Percentiles rank a stretch among this genome's conserved stretches.
Conservation (phyloP, 2,329 filamentous ascomycete species). For the Aureobasidium mangrovei region DNA sequence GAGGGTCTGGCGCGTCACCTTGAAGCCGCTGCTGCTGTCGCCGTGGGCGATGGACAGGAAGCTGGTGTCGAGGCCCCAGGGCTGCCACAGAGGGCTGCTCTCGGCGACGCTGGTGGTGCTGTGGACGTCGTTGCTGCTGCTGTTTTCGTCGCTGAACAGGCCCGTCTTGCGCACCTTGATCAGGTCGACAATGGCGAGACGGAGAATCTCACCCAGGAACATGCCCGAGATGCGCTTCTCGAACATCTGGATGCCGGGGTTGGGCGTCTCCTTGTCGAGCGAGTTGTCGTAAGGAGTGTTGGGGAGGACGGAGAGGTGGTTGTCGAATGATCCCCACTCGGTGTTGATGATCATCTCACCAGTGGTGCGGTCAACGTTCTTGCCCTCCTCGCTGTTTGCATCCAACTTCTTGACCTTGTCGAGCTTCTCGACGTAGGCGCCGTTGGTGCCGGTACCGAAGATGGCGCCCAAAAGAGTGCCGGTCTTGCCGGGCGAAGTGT, state of each 20-base stretch:
- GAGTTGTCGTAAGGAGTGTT: conserved; percentile 73
- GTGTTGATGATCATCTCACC: conserved; percentile 97
- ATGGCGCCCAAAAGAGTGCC: conserved; percentile 89
- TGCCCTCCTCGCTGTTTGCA: conserved; percentile 34
- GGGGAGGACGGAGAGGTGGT: conserved; percentile 78
- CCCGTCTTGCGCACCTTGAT: conserved; percentile 57
- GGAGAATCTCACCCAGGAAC: conserved; percentile 92
- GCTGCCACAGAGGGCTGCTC: conserved; percentile 59
- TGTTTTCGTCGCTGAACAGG: conserved; percentile 70
- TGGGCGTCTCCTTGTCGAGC: conserved; percentile 72
- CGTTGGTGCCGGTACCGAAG: conserved; percentile 95
- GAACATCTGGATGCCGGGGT: conserved; percentile 96
- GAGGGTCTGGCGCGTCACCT: conserved; percentile 66
- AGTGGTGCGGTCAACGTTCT: conserved; percentile 56
- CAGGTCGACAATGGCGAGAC: conserved; percentile 64
- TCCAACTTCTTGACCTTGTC: conserved; percentile 71
- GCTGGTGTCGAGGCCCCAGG: conserved; percentile 86
- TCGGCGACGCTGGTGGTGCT: conserved; percentile 62
- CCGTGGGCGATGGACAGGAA: conserved; percentile 81
- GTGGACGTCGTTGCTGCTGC: conserved; percentile 56
- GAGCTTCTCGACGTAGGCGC: conserved; percentile 91
- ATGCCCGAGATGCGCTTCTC: conserved; percentile 98
- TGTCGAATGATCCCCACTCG: conserved; percentile 98
- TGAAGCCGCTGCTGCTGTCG: conserved; percentile 64
- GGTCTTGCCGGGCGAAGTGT: conserved; percentile 81